These are phyloP conservation scores for Skeletonema marinoi DNA, from an alignment of 108 stramenopile genomes.

Conservation along the genomic window DNA sequence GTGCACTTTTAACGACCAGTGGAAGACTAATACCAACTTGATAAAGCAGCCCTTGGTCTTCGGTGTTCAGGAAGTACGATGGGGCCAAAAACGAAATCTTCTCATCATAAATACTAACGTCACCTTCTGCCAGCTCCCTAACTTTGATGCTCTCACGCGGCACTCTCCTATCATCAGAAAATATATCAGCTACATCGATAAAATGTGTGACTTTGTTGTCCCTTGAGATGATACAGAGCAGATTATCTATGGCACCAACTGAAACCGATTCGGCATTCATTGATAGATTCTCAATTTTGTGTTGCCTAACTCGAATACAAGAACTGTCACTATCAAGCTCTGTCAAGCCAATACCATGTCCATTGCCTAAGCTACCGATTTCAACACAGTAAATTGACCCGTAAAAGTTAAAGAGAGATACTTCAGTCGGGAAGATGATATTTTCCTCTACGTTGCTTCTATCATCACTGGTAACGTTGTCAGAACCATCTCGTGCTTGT, in stretches of 20 bases:
- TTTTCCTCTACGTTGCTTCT: slow-evolving; percentile 3
- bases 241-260: slow-evolving; percentile 40
- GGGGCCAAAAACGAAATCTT: slow-evolving; percentile 39
- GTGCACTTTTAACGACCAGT: slow-evolving; percentile 8
- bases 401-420: slow-evolving; percentile 29
- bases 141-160: slow-evolving; percentile 16
- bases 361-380: slow-evolving; percentile 25
- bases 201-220: slow-evolving; percentile 19
- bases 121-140: not conserved
- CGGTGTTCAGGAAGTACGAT: slow-evolving; percentile 27
- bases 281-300: slow-evolving; percentile 4
- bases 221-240: slow-evolving; percentile 24
- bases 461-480: not conserved
- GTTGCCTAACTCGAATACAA: slow-evolving; percentile 35
- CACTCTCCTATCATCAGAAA: slow-evolving; percentile 34
- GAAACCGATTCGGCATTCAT: slow-evolving; percentile 6
- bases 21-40: slow-evolving; percentile 22
- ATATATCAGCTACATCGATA: slow-evolving; percentile 27
- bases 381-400: slow-evolving; percentile 42
- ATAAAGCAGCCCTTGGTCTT: slow-evolving; percentile 33
- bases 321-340: slow-evolving; percentile 26
- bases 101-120: slow-evolving; percentile 9
- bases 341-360: slow-evolving; percentile 28
- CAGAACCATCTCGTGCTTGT: not conserved
- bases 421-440: slow-evolving; percentile 22